Percentiles rank a stretch among this genome's conserved stretches.
phyloP scores from a whole-genome alignment of 257 asterid species.

The Nyctanthes arbortristis region DNA sequence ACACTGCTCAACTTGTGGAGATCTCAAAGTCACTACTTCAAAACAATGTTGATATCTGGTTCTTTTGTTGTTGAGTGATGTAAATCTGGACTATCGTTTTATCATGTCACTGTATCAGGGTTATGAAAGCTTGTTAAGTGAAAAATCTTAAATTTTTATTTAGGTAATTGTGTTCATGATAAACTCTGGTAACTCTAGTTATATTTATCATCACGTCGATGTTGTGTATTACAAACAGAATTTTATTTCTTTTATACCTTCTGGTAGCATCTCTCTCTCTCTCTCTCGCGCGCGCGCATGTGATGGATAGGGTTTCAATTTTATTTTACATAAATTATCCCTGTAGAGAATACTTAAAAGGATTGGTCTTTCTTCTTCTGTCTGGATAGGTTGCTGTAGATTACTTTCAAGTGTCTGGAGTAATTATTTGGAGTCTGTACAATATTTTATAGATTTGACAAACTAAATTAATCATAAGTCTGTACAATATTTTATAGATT shows the following conservation, averaged over 20 bases:
- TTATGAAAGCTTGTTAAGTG: not conserved
- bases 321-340: not conserved
- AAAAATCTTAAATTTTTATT: not conserved
- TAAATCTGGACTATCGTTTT: not conserved
- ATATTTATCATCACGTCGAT: not conserved
- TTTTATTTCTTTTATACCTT: not conserved
- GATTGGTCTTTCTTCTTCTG: not conserved
- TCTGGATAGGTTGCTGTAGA: constrained; percentile 10
- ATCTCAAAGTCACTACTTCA: constrained; percentile 12
- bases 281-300: not conserved
- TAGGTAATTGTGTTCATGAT: constrained; percentile 4
- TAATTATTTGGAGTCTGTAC: constrained; percentile 2
- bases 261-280: not conserved
- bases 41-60: not conserved
- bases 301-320: constrained; percentile 9
- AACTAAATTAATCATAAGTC: too few species aligned
- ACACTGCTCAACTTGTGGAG: constrained; percentile 15
- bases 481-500: not conserved
- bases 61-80: constrained; percentile 7
- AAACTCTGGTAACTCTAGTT: constrained; percentile 6
- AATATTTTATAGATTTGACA: too few species aligned
- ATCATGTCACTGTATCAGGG: not conserved
- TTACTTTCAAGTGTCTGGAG: constrained; percentile 12
- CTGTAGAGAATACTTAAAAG: not conserved
- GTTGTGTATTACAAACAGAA: constrained; percentile 1